Percentiles rank a stretch among this genome's conserved stretches.
Conservation (phyloP, 176 grass and related monocot genomes). For the Carex parvula region DNA sequence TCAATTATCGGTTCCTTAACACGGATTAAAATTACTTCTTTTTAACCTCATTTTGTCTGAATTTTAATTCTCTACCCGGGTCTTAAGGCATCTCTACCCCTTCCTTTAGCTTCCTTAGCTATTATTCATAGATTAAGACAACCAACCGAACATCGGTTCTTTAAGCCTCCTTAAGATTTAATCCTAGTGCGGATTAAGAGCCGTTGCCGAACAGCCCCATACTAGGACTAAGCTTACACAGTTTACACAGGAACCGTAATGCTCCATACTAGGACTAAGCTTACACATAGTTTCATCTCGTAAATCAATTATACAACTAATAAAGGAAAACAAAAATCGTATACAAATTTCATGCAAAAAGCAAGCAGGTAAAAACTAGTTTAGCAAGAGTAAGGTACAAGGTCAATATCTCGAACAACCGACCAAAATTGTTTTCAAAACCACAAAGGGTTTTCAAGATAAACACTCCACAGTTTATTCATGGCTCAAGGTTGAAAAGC, state of each 20-base stretch:
- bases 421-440: slow-evolving; percentile 16
- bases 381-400: background rate
- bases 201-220: too few species aligned
- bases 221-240: too few species aligned
- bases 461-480: slow-evolving; percentile 17
- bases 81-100: too few species aligned
- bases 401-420: background rate
- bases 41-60: too few species aligned
- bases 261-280: background rate
- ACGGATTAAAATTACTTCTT: too few species aligned
- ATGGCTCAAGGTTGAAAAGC: background rate
- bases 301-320: slow-evolving; percentile 15
- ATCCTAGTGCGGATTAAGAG: too few species aligned
- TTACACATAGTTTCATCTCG: background rate
- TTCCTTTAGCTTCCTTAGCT: too few species aligned
- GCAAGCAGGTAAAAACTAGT: slow-evolving; percentile 1
- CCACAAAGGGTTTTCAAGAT: slow-evolving; percentile 2
- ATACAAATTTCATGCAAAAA: slow-evolving; percentile 16
- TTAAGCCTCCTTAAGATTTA: too few species aligned
- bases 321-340: background rate
- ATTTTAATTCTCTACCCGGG: too few species aligned
- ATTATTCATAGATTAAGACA: too few species aligned
- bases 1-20: too few species aligned
- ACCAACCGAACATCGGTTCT: too few species aligned
- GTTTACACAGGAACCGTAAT: background rate